Percentiles rank a stretch among this genome's conserved stretches.
Evolutionary conservation across 1,284 basidiomycete species (phyloP).

Genomic region (Cutaneotrichosporon sp.): DNA sequence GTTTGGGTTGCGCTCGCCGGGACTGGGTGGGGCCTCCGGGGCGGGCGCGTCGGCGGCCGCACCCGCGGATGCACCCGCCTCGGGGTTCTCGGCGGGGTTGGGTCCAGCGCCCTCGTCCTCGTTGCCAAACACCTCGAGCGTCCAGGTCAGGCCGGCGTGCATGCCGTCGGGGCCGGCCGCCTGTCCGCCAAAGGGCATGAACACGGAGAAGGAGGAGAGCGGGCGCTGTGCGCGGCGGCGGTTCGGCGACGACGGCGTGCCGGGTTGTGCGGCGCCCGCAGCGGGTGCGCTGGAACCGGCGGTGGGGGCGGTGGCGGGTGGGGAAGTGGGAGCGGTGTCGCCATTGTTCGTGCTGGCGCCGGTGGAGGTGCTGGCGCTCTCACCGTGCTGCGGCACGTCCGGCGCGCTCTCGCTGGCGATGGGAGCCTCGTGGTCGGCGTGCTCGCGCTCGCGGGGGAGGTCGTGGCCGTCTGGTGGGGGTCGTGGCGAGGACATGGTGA

Average conservation of each 20-base stretch:
- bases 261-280: background rate
- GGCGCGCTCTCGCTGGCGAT: background rate
- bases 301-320: background rate
- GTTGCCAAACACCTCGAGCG: slow-evolving; percentile 24
- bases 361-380: background rate
- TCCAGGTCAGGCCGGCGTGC: slow-evolving; percentile 19
- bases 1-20: background rate
- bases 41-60: no score
- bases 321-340: background rate
- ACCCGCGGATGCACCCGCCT: background rate
- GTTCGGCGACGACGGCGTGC: background rate
- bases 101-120: slow-evolving; percentile 7
- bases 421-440: background rate
- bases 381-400: background rate
- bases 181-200: slow-evolving; percentile 11
- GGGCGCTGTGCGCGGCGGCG: slow-evolving; percentile 9
- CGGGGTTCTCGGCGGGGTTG: background rate
- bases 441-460: background rate
- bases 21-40: background rate
- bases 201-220: slow-evolving; percentile 9
- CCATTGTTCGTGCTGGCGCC: background rate
- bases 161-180: slow-evolving; percentile 5
- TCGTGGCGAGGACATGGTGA: background rate
- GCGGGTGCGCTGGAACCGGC: background rate
- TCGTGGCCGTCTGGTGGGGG: background rate